Conservation (phyloP, 2,329 filamentous ascomycete species). For the Rutstroemia sp. region DNA sequence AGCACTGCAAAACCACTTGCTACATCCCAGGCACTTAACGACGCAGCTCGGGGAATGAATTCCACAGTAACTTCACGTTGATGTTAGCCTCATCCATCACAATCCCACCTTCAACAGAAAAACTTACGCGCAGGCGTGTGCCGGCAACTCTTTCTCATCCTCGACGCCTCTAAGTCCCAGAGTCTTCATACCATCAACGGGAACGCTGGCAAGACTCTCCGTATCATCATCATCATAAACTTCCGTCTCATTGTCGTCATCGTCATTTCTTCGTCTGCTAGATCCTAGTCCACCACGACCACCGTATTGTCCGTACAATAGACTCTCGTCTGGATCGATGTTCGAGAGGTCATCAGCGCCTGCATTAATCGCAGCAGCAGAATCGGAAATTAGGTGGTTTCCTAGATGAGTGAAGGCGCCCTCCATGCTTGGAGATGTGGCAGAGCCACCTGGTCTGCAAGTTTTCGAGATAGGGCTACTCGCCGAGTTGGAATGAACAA, state of each 20-base stretch:
- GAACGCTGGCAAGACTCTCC: constrained; percentile 69
- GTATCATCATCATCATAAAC: constrained; percentile 73
- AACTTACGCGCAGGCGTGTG: constrained; percentile 91
- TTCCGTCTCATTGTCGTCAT: constrained; percentile 86
- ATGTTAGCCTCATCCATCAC: constrained; percentile 21
- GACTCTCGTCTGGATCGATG: constrained; percentile 70
- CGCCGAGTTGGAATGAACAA: neutral
- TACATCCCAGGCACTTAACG: constrained; percentile 91
- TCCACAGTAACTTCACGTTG: constrained; percentile 69
- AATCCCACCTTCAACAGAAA: constrained; percentile 4
- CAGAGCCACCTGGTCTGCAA: neutral
- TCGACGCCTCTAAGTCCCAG: constrained; percentile 53
- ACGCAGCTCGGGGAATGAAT: constrained; percentile 95
- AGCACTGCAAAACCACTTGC: constrained; percentile 98
- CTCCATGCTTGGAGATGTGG: constrained; percentile 52
- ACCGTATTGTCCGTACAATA: constrained; percentile 65
- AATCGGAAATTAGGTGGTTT: constrained; percentile 80
- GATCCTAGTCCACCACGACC: constrained; percentile 44
- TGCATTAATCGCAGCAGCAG: constrained; percentile 80
- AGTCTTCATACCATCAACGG: constrained; percentile 67
- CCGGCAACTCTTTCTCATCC: constrained; percentile 83
- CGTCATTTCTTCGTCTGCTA: constrained; percentile 61
- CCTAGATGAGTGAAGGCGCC: constrained; percentile 82
- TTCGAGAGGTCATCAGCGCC: constrained; percentile 64
- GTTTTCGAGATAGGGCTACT: neutral